These are phyloP conservation scores for Melanogaster broomeanus DNA, from an alignment of 768 basidiomycete species.

Conservation along the genomic window DNA sequence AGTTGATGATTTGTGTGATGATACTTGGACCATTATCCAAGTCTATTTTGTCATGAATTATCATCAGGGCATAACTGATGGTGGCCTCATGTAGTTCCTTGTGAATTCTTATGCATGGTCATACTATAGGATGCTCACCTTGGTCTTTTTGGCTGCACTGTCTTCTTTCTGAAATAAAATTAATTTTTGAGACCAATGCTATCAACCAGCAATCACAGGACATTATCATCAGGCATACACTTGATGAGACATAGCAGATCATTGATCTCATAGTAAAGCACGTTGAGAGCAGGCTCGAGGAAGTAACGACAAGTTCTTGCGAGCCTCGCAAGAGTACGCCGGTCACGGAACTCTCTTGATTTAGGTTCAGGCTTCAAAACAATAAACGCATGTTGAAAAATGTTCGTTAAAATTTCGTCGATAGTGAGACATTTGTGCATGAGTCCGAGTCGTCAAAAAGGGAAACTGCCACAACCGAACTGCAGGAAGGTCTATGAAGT, in stretches of 20 bases:
- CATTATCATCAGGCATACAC: slow-evolving; percentile 28
- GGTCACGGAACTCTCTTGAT: slow-evolving; percentile 30
- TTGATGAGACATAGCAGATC: slow-evolving; percentile 34
- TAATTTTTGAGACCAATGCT: no score
- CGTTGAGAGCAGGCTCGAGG: slow-evolving; percentile 33
- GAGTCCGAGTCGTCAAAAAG: slow-evolving; percentile 20
- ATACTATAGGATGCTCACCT: no score
- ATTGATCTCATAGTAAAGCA: slow-evolving; percentile 31
- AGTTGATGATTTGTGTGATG: no score
- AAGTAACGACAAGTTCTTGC: slow-evolving; percentile 33
- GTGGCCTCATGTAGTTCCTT: no score
- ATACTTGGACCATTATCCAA: no score
- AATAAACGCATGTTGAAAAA: slow-evolving; percentile 32
- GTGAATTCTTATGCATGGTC: no score
- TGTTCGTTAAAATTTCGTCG: slow-evolving; percentile 34
- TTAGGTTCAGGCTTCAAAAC: slow-evolving; percentile 29
- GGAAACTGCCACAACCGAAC: slow-evolving; percentile 16
- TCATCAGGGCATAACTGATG: no score
- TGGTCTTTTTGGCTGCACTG: no score
- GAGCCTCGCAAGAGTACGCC: slow-evolving; percentile 31
- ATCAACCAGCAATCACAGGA: no score
- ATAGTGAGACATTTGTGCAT: slow-evolving; percentile 36
- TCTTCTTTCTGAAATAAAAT: no score
- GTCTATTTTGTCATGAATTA: no score
- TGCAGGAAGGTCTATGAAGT: slow-evolving; percentile 2